These are phyloP conservation scores for Abrus pulchellus DNA, from an alignment of 306 rosid genomes.

Conservation along the genomic window DNA sequence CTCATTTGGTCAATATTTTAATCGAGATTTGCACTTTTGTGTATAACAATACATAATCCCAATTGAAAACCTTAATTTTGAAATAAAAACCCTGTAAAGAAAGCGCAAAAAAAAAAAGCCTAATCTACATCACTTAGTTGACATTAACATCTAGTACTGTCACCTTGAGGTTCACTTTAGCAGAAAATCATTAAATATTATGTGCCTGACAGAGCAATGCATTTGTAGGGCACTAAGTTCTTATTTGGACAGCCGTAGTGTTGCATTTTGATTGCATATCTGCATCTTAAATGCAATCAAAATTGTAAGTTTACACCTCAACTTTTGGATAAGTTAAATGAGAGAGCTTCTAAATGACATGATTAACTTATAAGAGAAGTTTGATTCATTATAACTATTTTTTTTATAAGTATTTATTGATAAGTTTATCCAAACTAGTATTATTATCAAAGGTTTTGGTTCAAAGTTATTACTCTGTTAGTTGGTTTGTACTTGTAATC, in stretches of 20 bases:
- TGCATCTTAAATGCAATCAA: constrained; percentile 13
- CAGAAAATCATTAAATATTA: neutral
- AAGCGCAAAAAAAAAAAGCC: neutral
- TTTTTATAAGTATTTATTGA: no score
- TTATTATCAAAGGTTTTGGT: constrained; percentile 18
- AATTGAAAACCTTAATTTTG: neutral
- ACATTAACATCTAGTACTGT: neutral
- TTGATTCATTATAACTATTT: no score
- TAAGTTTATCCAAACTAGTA: no score
- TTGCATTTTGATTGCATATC: constrained; percentile 3
- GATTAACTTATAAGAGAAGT: no score
- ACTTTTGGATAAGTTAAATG: no score
- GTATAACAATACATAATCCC: neutral
- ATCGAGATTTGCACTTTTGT: no score
- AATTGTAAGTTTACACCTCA: no score
- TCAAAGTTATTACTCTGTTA: neutral
- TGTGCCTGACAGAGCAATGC: neutral
- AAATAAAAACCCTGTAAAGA: neutral
- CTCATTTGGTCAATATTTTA: neutral
- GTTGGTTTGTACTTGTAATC: neutral
- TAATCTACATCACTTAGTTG: neutral
- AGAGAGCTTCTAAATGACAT: no score
- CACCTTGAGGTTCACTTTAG: constrained; percentile 14
- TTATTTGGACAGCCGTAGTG: neutral
- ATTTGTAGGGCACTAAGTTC: neutral